Evolutionary conservation across 106 monocot species (phyloP).

Genomic region (Alisma plantagoaquatica): DNA sequence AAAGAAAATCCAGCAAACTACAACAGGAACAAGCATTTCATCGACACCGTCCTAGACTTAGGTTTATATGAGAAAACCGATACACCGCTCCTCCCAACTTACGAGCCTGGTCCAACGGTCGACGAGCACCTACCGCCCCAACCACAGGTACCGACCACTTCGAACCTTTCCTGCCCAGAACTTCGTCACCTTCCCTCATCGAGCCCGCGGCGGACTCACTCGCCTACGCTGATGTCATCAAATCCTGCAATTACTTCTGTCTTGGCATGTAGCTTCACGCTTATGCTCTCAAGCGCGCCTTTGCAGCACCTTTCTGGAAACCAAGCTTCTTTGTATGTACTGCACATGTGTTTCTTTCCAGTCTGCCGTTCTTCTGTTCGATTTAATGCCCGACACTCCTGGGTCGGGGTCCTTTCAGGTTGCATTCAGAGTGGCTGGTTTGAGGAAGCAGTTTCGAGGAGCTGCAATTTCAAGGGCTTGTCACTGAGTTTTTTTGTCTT

Average conservation of each 20-base stretch:
- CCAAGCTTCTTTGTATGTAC: slow-evolving; percentile 32
- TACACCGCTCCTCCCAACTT: no score
- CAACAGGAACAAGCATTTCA: no score
- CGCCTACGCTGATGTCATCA: slow-evolving; percentile 17
- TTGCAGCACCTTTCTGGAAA: slow-evolving; percentile 34
- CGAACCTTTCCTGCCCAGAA: no score
- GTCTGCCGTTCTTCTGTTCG: slow-evolving; percentile 28
- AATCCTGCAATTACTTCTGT: slow-evolving; percentile 25
- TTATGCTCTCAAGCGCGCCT: slow-evolving; percentile 25
- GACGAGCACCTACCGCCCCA: no score
- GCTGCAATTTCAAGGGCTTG: slow-evolving; percentile 9
- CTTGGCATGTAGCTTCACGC: slow-evolving; percentile 38
- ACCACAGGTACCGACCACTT: no score
- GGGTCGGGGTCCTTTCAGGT: slow-evolving; percentile 26
- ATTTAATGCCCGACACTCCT: slow-evolving; percentile 43
- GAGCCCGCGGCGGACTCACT: slow-evolving; percentile 6
- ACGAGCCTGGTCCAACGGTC: no score
- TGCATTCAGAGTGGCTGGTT: slow-evolving; percentile 17
- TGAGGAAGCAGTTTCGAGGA: slow-evolving; percentile 14
- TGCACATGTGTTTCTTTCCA: slow-evolving; percentile 7
- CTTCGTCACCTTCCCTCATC: no score
- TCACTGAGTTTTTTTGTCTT: slow-evolving; percentile 43
- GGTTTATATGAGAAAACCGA: no score
- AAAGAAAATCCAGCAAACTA: no score
- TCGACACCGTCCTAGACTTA: no score